Conservation (phyloP, 345 rosid species). For the Eutrema japonicum region DNA sequence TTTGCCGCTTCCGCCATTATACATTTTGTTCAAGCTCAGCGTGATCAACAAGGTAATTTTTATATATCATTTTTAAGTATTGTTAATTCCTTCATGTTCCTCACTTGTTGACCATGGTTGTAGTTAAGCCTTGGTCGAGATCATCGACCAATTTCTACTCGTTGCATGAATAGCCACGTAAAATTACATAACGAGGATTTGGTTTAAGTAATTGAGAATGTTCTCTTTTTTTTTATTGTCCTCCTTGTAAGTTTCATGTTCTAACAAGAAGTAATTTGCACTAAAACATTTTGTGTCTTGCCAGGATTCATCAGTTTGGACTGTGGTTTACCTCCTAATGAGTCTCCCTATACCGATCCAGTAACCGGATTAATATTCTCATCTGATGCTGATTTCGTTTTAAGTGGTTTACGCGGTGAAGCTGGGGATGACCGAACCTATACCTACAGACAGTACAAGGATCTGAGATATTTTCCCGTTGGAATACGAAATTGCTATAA, state of each 20-base stretch:
- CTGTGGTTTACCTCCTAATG: slow-evolving; percentile 40
- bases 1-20: slow-evolving; percentile 6
- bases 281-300: not conserved
- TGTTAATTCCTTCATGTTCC: not conserved
- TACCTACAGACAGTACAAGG: not conserved
- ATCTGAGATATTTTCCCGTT: slow-evolving; percentile 40
- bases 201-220: not conserved
- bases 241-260: not conserved
- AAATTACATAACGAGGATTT: not conserved
- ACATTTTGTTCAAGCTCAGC: slow-evolving; percentile 35
- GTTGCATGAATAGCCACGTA: too few relatives aligned
- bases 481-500: slow-evolving; percentile 49
- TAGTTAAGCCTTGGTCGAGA: too few relatives aligned
- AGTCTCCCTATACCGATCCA: slow-evolving; percentile 27
- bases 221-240: not conserved
- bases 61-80: not conserved
- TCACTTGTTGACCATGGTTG: not conserved
- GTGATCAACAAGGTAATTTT: slow-evolving; percentile 22
- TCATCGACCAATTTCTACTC: too few relatives aligned
- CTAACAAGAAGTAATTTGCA: not conserved
- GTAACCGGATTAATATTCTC: slow-evolving; percentile 28
- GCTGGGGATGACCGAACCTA: not conserved
- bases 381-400: slow-evolving; percentile 38
- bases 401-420: slow-evolving; percentile 25
- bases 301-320: slow-evolving; percentile 55